Percentiles rank a stretch among this genome's conserved stretches.
Conservation (phyloP, 2,329 filamentous ascomycete species). For the Paecilomyces fulvus region DNA sequence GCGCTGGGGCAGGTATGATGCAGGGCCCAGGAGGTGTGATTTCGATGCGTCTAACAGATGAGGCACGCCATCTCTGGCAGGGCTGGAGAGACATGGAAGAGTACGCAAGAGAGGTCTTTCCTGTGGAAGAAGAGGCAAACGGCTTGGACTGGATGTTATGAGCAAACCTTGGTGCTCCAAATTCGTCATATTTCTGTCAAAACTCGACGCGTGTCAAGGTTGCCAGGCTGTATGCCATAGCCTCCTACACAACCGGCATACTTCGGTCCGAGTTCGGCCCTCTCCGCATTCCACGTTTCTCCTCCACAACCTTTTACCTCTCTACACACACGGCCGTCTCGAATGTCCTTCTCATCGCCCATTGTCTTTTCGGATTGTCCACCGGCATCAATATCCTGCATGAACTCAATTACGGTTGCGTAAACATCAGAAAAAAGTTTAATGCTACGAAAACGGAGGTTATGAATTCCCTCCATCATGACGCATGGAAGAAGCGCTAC, state of each 20-base stretch:
- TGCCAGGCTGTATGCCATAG: neutral
- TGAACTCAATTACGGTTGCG: neutral
- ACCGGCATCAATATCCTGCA: neutral
- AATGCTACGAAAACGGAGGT: neutral
- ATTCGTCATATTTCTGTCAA: neutral
- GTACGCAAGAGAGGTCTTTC: slow-evolving; percentile 89
- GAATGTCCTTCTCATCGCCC: neutral
- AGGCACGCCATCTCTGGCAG: slow-evolving; percentile 80
- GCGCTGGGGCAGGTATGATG: slow-evolving; percentile 38
- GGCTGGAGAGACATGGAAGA: slow-evolving; percentile 85
- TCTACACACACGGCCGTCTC: neutral
- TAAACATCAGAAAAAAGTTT: neutral
- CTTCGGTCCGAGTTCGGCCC: neutral
- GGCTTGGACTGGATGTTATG: slow-evolving; percentile 81
- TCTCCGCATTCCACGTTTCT: neutral
- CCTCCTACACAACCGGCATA: neutral
- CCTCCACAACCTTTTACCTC: neutral
- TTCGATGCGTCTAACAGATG: slow-evolving; percentile 61
- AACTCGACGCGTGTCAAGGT: neutral
- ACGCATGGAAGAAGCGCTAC: neutral
- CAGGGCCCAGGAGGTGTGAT: slow-evolving; percentile 45
- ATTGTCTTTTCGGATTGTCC: neutral
- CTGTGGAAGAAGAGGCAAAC: slow-evolving; percentile 88
- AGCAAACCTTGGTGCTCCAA: neutral
- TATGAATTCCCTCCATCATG: neutral